Evolutionary conservation across 2,329 filamentous ascomycete species (phyloP).

Genomic region (Talaromyces pinophilus): DNA sequence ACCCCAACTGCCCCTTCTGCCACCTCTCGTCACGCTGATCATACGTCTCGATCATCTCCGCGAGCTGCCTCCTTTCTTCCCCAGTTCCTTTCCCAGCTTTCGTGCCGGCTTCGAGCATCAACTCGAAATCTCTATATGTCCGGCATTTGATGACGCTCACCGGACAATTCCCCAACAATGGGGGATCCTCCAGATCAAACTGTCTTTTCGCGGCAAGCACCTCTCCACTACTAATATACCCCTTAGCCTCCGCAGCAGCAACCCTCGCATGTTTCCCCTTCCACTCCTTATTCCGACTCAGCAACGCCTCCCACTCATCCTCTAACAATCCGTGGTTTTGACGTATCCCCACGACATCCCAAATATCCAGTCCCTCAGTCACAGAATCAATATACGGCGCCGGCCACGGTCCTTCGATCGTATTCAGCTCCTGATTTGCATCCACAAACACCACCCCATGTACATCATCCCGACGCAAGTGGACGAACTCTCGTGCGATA

Average conservation of each 20-base stretch:
- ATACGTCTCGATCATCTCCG: constrained; percentile 22
- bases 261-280: constrained; percentile 22
- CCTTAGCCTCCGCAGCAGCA: constrained; percentile 23
- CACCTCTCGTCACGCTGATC: constrained; percentile 22
- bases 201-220: constrained; percentile 27
- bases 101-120: constrained; percentile 27
- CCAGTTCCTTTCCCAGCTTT: constrained; percentile 27
- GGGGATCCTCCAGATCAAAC: constrained; percentile 25
- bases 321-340: constrained; percentile 15
- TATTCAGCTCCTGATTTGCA: constrained; percentile 26
- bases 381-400: constrained; percentile 7
- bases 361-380: background rate
- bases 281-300: constrained; percentile 22
- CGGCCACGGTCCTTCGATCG: constrained; percentile 10
- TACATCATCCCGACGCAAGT: constrained; percentile 21
- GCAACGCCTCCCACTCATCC: constrained; percentile 24
- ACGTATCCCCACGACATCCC: background rate
- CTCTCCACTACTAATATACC: constrained; percentile 18
- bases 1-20: constrained; percentile 25
- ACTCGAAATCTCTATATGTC: constrained; percentile 26
- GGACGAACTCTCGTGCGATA: constrained; percentile 25
- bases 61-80: constrained; percentile 25
- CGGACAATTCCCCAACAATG: constrained; percentile 26
- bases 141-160: constrained; percentile 33
- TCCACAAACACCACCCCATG: constrained; percentile 26